Base-by-base conservation (phyloP, 1,284 basidiomycete genomes). In the Ustilago nuda region DNA sequence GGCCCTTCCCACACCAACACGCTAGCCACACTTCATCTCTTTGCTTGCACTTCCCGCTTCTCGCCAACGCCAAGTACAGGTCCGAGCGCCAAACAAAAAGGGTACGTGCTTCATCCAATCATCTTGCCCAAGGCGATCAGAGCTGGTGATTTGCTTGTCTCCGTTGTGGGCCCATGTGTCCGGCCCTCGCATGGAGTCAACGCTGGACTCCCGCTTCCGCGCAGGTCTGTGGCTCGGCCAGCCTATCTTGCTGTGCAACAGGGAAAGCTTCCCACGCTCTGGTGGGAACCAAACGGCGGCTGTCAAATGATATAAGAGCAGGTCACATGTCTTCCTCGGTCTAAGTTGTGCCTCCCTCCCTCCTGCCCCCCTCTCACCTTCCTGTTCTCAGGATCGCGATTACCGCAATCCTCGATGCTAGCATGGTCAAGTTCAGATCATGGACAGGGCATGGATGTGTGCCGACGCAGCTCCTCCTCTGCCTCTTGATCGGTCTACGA, bases 401-500 rank as follows among this genome's bases (percentile, higher is more conserved):
- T 45, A 8, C n/a, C 6, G 11, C 7, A 27, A 45, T 19, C 7
- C 43, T 41, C 19, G 19, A 56, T 41, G 54, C 36, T 43, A 66
- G 12, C 33, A 72, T 72, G 69, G 69, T 66, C 48, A 45, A 37
- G 19, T 32, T 66, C 46, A 51, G 30, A 41, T 36, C 53, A 13
- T 53, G 56, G n/a, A 35, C 62, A 19, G 56, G 53, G 11, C 19
- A 61, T 39, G 56, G 53, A 51, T 60, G 64, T 35, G 23, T 62
- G 39, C 61, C 60, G 35, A 62, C 56, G 39, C 64, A 58, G 46
- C 69, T 72, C 7, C 33, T 46, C 4, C 17, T 59, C 7, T 72
- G 69, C 30, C 52, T 72, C 36, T 19, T 59, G 33, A 50, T 60
- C 12, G 69, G 69, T 17, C 48, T 72, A 17, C 57, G 61, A n/a